phyloP scores from a whole-genome alignment of 202 grass and related monocot genomes.

The Carex arenaria region DNA sequence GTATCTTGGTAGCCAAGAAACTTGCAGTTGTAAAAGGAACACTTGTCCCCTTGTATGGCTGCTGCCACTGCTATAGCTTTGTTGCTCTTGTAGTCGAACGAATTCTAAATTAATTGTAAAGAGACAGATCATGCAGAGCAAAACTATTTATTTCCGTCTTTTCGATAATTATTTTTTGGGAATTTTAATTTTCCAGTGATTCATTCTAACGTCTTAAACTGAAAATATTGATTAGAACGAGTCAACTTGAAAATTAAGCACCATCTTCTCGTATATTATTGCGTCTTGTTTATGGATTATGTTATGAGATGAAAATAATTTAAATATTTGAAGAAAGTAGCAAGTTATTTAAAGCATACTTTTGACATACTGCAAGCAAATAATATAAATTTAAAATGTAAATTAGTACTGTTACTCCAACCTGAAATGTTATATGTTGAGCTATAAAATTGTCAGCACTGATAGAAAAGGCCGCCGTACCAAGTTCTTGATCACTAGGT shows the following conservation, averaged over 20 bases:
- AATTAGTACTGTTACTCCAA: background rate
- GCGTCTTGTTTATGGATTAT: too few species aligned
- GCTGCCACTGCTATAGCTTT: conserved; percentile 29
- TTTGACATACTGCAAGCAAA: background rate
- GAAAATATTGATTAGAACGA: background rate
- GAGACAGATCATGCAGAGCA: too few species aligned
- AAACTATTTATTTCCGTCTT: background rate
- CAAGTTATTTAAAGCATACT: background rate
- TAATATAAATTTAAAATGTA: background rate
- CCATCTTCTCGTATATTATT: background rate
- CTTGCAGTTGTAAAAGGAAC: conserved; percentile 44
- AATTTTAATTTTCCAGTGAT: background rate
- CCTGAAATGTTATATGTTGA: conserved; percentile 46
- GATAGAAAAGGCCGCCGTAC: conserved; percentile 43
- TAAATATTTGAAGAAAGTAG: background rate
- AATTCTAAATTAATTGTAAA: conserved; percentile 26
- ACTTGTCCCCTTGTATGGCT: conserved; percentile 38
- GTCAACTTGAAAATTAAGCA: background rate
- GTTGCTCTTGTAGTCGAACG: background rate
- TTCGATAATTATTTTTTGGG: background rate
- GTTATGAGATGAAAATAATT: background rate
- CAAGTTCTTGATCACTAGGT: background rate
- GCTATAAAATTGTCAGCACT: conserved; percentile 46
- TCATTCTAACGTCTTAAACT: background rate
- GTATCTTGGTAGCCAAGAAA: conserved; percentile 62